Conservation (phyloP, 768 basidiomycete genomes). For the Collybia sordida region DNA sequence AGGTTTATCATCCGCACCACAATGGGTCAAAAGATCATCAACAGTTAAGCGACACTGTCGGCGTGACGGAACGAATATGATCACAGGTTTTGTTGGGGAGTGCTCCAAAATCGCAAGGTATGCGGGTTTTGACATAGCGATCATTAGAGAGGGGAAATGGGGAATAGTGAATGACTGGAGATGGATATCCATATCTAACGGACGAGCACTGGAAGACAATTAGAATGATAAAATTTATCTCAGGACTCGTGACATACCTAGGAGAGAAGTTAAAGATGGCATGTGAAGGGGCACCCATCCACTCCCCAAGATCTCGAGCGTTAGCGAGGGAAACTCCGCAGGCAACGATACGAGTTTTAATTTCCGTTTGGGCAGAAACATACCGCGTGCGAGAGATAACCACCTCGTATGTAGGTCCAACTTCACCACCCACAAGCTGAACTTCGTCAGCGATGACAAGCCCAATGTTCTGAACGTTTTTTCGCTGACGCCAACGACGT, state of each 20-base stretch:
- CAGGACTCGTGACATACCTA: conserved; percentile 43
- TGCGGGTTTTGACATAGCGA: conserved; percentile 97
- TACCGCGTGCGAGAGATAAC: conserved; percentile 96
- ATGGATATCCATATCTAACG: conserved; percentile 96
- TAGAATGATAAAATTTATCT: conserved; percentile 1
- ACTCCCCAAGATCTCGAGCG: conserved; percentile 93
- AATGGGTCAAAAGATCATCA: conserved; percentile 87
- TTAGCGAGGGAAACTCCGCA: conserved; percentile 95
- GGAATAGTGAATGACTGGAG: conserved; percentile 93
- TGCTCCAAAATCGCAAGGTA: conserved; percentile 92
- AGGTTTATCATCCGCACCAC: conserved; percentile 80
- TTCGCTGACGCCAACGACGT: conserved; percentile 93
- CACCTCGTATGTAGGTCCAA: conserved; percentile 96
- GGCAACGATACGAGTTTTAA: conserved; percentile 91
- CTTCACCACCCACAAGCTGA: conserved; percentile 91
- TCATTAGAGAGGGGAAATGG: conserved; percentile 99
- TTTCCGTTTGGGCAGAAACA: conserved; percentile 90
- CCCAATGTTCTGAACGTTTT: conserved; percentile 93
- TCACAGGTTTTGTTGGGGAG: conserved; percentile 81
- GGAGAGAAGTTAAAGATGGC: conserved; percentile 98
- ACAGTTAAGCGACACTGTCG: conserved; percentile 94
- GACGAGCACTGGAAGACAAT: conserved; percentile 69
- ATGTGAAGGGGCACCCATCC: conserved; percentile 94
- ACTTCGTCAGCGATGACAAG: conserved; percentile 94
- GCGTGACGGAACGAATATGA: conserved; percentile 90